phyloP scores from a whole-genome alignment of 2,329 filamentous ascomycete species.

The Penicillium frequentans region DNA sequence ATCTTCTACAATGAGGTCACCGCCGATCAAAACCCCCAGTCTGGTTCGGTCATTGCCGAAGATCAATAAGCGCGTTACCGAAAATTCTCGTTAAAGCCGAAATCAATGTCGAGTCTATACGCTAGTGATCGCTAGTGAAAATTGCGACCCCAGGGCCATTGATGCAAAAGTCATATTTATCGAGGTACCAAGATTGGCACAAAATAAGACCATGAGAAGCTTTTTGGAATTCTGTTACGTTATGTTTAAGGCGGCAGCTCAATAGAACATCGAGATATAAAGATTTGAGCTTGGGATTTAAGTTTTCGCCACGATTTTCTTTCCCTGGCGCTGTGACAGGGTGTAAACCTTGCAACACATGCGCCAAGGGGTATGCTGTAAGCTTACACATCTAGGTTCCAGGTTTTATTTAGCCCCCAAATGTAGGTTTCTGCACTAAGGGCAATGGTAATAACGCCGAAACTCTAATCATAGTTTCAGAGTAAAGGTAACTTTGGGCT shows the following conservation, averaged over 20 bases:
- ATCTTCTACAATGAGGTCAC: not conserved
- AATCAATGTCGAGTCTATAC: not conserved
- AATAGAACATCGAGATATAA: not conserved
- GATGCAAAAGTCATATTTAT: too few relatives aligned
- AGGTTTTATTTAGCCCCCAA: not conserved
- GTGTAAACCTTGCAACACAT: not conserved
- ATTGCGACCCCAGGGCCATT: not conserved
- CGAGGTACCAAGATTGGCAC: too few relatives aligned
- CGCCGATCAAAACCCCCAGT: not conserved
- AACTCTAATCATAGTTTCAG: not conserved
- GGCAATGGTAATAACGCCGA: not conserved
- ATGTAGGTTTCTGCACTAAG: not conserved
- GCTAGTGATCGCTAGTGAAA: not conserved
- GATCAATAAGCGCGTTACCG: too few relatives aligned
- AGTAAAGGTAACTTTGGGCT: not conserved
- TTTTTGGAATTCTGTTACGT: not conserved
- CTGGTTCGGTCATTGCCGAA: not conserved
- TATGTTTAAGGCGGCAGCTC: not conserved
- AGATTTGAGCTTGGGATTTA: too few relatives aligned
- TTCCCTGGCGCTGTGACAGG: too few relatives aligned
- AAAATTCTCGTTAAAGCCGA: too few relatives aligned
- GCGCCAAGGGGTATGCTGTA: not conserved
- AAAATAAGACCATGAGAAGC: too few relatives aligned
- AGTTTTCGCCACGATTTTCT: too few relatives aligned
- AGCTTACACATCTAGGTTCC: not conserved